Conservation (phyloP, 2,329 filamentous ascomycete species). For the Rhynchosporium agropyri region DNA sequence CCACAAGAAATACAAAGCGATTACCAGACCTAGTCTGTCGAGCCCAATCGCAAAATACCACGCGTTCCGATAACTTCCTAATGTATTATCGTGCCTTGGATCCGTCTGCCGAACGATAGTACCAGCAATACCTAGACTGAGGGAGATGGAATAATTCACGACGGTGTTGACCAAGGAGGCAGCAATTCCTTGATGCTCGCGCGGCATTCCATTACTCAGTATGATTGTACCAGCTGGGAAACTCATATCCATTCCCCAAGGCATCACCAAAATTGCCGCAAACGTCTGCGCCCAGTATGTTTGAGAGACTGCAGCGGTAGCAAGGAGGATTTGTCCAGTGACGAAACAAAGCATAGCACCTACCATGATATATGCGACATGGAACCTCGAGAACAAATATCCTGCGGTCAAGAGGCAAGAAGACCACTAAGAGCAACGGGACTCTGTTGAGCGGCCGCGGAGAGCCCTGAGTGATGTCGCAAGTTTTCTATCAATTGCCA, state of each 20-base stretch:
- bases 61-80: constrained; percentile 45
- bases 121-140: constrained; percentile 48
- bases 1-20: constrained; percentile 20
- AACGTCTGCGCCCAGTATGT: constrained; percentile 67
- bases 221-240: constrained; percentile 55
- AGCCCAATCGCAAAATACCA: constrained; percentile 47
- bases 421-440: constrained; percentile 35
- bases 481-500: constrained; percentile 28
- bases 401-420: constrained; percentile 32
- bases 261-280: constrained; percentile 56
- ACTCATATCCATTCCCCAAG: constrained; percentile 58
- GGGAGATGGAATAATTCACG: constrained; percentile 46
- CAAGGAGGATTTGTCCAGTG: constrained; percentile 17
- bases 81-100: constrained; percentile 28
- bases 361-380: constrained; percentile 22
- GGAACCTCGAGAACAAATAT: constrained; percentile 15
- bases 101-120: constrained; percentile 41
- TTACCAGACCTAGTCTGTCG: constrained; percentile 32
- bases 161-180: constrained; percentile 51
- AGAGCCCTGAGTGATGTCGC: constrained; percentile 36
- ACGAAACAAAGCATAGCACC: constrained; percentile 19
- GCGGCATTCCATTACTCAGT: constrained; percentile 52
- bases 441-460: constrained; percentile 36
- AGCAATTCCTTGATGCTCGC: constrained; percentile 53
- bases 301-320: constrained; percentile 25